phyloP scores from a whole-genome alignment of 495 filamentous ascomycete species.

The Trichoderma orchidacearum region DNA sequence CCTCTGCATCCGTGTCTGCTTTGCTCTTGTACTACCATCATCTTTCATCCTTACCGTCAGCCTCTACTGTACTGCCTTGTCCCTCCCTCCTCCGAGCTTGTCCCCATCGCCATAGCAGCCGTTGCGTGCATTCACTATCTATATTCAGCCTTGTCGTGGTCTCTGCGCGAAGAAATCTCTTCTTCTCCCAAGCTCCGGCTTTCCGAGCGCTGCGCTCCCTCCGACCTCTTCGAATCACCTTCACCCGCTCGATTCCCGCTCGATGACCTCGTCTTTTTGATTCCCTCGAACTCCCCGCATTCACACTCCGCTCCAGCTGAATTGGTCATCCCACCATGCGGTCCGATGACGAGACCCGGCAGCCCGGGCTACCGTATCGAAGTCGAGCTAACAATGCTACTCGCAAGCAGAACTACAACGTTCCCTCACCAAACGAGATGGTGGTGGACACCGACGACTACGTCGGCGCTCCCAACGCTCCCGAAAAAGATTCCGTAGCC shows the following conservation, averaged over 20 bases:
- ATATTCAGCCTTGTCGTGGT: not conserved
- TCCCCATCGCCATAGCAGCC: not conserved
- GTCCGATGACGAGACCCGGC: not conserved
- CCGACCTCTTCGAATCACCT: not conserved
- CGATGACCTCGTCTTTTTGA: not conserved
- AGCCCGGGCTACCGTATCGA: not conserved
- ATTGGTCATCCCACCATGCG: not conserved
- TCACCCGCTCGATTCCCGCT: not conserved
- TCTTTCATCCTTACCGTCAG: not conserved
- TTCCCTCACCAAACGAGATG: constrained; percentile 43
- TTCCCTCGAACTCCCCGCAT: not conserved
- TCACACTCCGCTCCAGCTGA: not conserved
- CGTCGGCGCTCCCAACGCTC: constrained; percentile 39
- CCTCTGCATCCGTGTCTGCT: not conserved
- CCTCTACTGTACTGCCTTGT: not conserved
- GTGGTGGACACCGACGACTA: constrained; percentile 58
- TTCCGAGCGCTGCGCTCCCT: not conserved
- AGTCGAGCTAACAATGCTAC: constrained; percentile 14
- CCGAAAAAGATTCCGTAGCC: constrained; percentile 73
- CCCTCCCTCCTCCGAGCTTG: not conserved
- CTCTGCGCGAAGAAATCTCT: not conserved
- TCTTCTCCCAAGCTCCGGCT: not conserved
- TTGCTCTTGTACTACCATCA: not conserved
- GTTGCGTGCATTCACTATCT: not conserved
- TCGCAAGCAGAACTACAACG: constrained; percentile 22